Percentiles rank a stretch among this genome's conserved stretches.
phyloP scores from a whole-genome alignment of 208 protist species.

The Leishmania arabica region DNA sequence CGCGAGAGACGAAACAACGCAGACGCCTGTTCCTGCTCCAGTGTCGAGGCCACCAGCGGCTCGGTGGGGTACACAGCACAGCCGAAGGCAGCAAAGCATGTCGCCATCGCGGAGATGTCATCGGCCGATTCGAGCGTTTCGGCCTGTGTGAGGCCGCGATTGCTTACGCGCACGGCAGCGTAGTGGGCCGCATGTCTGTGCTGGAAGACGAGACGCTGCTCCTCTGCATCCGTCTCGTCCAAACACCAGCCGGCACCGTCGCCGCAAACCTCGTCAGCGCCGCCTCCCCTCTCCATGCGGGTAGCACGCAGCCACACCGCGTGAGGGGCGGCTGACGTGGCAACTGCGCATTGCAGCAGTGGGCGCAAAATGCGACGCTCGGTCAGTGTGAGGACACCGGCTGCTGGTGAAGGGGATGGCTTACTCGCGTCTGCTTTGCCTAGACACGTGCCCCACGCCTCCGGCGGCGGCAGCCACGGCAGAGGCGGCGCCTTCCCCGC shows the following conservation, averaged over 20 bases:
- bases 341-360: slow-evolving; percentile 31
- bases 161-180: slow-evolving; percentile 16
- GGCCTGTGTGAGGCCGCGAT: not conserved
- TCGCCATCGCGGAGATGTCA: slow-evolving; percentile 15
- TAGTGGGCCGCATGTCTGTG: slow-evolving; percentile 5
- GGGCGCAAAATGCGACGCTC: slow-evolving; percentile 11
- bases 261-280: not conserved
- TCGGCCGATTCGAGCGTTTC: slow-evolving; percentile 6
- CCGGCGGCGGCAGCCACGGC: slow-evolving; percentile 10
- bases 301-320: slow-evolving; percentile 19
- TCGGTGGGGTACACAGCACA: slow-evolving; percentile 13
- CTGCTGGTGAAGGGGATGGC: not conserved
- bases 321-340: slow-evolving; percentile 16
- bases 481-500: not conserved
- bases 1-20: not conserved
- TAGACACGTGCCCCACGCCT: slow-evolving; percentile 6
- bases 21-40: slow-evolving; percentile 4
- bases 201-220: slow-evolving; percentile 19
- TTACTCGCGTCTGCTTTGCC: not conserved
- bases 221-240: not conserved
- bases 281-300: not conserved
- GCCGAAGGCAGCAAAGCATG: slow-evolving; percentile 20
- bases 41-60: not conserved
- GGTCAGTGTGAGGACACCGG: not conserved
- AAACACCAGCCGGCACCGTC: not conserved